These are phyloP conservation scores for Eutrema salsugineum DNA, from an alignment of 441 rosid species.

Conservation along the genomic window DNA sequence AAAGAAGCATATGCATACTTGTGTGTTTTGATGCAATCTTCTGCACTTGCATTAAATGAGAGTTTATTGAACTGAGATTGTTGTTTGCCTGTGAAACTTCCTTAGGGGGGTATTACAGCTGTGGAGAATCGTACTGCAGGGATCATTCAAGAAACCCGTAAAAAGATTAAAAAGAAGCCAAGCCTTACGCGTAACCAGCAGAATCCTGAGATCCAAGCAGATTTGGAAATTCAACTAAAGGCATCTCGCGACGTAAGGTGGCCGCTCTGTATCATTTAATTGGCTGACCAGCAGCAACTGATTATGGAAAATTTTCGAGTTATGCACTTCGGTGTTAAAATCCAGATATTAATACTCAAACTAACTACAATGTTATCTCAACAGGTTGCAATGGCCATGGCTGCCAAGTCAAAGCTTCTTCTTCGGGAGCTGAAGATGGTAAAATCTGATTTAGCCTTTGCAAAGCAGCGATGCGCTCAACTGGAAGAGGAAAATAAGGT, in stretches of 20 bases:
- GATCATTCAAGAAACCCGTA: constrained; percentile 65
- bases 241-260: constrained; percentile 88
- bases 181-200: constrained; percentile 33
- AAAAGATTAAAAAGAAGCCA: constrained; percentile 51
- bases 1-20: not conserved
- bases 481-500: constrained; percentile 61
- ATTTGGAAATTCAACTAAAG: constrained; percentile 64
- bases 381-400: constrained; percentile 83
- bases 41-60: not conserved
- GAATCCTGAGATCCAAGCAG: constrained; percentile 37
- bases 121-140: constrained; percentile 66
- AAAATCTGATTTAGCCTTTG: constrained; percentile 73
- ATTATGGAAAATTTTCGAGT: too few relatives aligned
- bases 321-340: not conserved
- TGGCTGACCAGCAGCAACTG: constrained; percentile 24
- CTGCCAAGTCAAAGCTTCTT: constrained; percentile 74
- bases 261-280: constrained; percentile 49
- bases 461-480: constrained; percentile 68
- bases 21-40: not conserved
- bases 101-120: constrained; percentile 54
- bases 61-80: not conserved
- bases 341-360: not conserved
- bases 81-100: constrained; percentile 13
- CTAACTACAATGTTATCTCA: not conserved
- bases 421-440: constrained; percentile 72